These are phyloP conservation scores for Alternaria gaisen DNA, from an alignment of 2,329 filamentous ascomycete genomes.

Conservation along the genomic window DNA sequence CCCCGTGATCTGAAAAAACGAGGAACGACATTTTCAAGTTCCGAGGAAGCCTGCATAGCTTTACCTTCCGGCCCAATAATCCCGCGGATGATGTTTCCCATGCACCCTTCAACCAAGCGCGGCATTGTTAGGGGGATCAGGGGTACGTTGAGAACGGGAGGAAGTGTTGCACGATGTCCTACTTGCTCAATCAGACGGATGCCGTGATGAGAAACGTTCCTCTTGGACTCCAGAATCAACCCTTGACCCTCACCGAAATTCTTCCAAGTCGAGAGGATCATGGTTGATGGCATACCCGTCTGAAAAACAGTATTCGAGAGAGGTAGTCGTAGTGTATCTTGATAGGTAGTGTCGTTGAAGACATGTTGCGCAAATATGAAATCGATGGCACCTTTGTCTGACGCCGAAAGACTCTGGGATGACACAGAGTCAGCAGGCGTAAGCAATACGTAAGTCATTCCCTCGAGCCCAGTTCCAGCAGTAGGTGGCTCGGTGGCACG, in stretches of 20 bases:
- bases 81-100: constrained; percentile 81
- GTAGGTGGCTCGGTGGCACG: constrained; percentile 22
- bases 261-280: constrained; percentile 39
- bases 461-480: constrained; percentile 42
- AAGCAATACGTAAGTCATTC: constrained; percentile 44
- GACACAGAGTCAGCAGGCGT: constrained; percentile 20
- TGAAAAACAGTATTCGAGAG: constrained; percentile 82
- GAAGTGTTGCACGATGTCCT: background rate
- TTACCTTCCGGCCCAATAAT: constrained; percentile 59
- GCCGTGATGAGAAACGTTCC: constrained; percentile 26
- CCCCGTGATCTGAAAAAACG: constrained; percentile 60
- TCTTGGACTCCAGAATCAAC: constrained; percentile 21
- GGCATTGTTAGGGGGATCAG: constrained; percentile 71
- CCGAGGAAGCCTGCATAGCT: constrained; percentile 70
- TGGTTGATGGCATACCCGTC: constrained; percentile 62
- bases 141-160: constrained; percentile 52
- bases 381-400: constrained; percentile 37
- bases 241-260: background rate
- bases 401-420: constrained; percentile 6
- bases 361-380: constrained; percentile 27
- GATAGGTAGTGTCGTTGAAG: background rate
- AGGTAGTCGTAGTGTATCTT: constrained; percentile 63
- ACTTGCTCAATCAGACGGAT: constrained; percentile 18
- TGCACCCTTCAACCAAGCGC: constrained; percentile 68
- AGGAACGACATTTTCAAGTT: constrained; percentile 73